A percentile compares a stretch with the other conserved stretches of the same genome.
phyloP scores from a whole-genome alignment of 352 stramenopile species.

The Phytophthora palmivora region DNA sequence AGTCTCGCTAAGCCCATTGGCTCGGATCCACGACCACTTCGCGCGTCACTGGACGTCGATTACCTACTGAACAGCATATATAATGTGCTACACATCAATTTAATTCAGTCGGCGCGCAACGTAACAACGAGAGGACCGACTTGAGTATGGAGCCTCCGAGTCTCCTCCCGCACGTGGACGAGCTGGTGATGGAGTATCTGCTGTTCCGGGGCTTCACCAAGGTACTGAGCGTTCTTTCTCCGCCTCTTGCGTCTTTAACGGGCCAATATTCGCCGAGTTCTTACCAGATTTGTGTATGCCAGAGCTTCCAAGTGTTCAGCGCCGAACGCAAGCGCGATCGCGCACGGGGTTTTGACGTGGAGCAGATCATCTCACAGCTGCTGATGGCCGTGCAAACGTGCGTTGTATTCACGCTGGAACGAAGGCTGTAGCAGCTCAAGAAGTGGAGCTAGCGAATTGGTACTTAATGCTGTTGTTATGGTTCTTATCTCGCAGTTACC shows the following conservation, averaged over 20 bases:
- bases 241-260: background rate
- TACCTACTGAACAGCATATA: too few species aligned
- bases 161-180: constrained; percentile 80
- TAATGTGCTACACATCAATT: too few species aligned
- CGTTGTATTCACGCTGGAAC: background rate
- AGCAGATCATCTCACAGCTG: constrained; percentile 78
- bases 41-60: too few species aligned
- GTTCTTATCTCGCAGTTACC: constrained; percentile 54
- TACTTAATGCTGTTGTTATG: constrained; percentile 3
- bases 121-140: constrained; percentile 12
- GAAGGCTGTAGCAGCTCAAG: background rate
- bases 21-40: too few species aligned
- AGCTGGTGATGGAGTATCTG: constrained; percentile 89
- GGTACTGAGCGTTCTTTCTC: constrained; percentile 17
- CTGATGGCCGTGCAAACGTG: constrained; percentile 68
- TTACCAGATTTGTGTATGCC: constrained; percentile 6
- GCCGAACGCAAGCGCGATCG: constrained; percentile 79
- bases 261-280: constrained; percentile 9
- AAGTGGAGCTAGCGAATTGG: constrained; percentile 14
- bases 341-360: constrained; percentile 76
- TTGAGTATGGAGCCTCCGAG: constrained; percentile 42
- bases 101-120: too few species aligned
- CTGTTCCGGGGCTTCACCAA: constrained; percentile 89
- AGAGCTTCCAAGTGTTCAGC: constrained; percentile 83
- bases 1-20: too few species aligned